These are phyloP conservation scores for Biscogniauxia marginata DNA, from an alignment of 2,329 filamentous ascomycete genomes.

Conservation along the genomic window DNA sequence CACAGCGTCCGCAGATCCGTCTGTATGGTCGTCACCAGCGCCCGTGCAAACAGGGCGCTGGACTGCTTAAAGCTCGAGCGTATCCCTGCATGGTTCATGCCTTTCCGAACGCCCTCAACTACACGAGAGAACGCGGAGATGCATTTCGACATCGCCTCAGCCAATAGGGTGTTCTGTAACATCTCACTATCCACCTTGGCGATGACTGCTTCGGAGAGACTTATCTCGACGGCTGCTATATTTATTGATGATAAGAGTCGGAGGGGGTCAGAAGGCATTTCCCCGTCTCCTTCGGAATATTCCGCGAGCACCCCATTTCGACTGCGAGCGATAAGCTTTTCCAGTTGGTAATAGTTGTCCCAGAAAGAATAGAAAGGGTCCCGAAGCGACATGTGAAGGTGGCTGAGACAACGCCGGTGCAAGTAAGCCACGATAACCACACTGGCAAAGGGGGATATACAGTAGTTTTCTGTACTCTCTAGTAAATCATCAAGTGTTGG, in stretches of 20 bases:
- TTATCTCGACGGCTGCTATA: constrained; percentile 3
- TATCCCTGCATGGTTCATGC: too few species aligned
- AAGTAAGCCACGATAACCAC: background rate
- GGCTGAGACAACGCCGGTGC: constrained; percentile 4
- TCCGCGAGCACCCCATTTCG: background rate
- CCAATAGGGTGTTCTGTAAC: background rate
- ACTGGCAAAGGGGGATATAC: constrained; percentile 5
- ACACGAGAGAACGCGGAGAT: too few species aligned
- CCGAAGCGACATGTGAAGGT: background rate
- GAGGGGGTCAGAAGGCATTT: background rate
- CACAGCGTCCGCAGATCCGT: constrained; percentile 2
- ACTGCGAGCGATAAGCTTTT: background rate
- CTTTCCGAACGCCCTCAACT: too few species aligned
- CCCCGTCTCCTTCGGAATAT: background rate
- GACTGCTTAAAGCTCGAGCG: constrained; percentile 1
- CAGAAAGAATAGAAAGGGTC: constrained; percentile 4
- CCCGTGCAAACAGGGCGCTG: background rate
- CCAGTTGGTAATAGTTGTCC: constrained; percentile 5
- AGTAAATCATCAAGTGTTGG: constrained; percentile 1
- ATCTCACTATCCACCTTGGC: constrained; percentile 4
- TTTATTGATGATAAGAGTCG: background rate
- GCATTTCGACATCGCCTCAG: constrained; percentile 3
- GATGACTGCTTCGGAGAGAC: constrained; percentile 2
- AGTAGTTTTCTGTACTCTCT: too few species aligned
- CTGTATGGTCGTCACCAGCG: constrained; percentile 1